Conservation (phyloP, 176 grass and related monocot species). For the Tuctoria greenei region DNA sequence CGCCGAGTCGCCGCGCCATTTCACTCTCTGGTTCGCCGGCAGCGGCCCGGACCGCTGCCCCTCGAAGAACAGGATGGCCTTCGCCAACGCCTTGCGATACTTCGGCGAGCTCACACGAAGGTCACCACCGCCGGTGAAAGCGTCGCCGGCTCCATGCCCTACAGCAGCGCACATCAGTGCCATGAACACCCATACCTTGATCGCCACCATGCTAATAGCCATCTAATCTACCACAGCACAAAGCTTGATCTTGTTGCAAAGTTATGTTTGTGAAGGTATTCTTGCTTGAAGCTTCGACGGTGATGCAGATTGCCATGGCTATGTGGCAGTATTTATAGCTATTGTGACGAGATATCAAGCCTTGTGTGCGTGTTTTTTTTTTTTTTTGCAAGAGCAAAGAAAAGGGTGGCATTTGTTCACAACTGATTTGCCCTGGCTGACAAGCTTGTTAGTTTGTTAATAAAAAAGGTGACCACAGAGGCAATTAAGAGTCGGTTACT, state of each 20-base stretch:
- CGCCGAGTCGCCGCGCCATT: constrained; percentile 53
- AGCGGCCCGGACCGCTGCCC: constrained; percentile 53
- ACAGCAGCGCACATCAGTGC: constrained; percentile 9
- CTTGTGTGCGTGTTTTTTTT: neutral
- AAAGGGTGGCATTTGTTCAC: constrained; percentile 19
- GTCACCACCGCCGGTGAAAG: neutral
- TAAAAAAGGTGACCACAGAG: no score
- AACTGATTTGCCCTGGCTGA: neutral
- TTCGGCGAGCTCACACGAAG: constrained; percentile 29
- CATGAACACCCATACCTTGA: constrained; percentile 31
- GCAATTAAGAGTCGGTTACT: no score
- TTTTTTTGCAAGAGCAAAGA: constrained; percentile 1
- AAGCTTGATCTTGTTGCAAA: neutral
- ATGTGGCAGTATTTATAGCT: constrained; percentile 40
- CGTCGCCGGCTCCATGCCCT: constrained; percentile 8
- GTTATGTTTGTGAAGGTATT: neutral
- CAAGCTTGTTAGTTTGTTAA: neutral
- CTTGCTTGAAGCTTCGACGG: neutral
- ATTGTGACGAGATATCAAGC: neutral
- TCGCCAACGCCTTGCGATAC: constrained; percentile 41
- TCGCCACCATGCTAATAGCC: neutral
- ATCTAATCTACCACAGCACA: neutral
- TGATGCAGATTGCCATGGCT: constrained; percentile 17
- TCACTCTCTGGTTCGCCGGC: constrained; percentile 40
- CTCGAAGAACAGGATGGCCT: constrained; percentile 61